Percentiles rank a stretch among this genome's conserved stretches.
phyloP scores from a whole-genome alignment of 306 rosid species.

The Quillaja saponaria region DNA sequence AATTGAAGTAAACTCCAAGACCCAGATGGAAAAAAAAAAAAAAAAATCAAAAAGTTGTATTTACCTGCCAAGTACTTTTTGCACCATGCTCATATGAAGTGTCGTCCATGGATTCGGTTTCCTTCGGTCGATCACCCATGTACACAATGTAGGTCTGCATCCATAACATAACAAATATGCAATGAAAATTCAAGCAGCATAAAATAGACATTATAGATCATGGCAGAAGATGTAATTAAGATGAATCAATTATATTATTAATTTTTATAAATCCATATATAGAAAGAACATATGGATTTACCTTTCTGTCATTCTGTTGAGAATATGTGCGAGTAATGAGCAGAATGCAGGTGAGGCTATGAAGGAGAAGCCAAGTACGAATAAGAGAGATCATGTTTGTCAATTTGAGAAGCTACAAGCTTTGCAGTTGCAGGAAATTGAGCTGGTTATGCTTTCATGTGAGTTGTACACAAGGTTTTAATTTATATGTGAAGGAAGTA shows the following conservation, averaged over 20 bases:
- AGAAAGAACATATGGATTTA: background rate
- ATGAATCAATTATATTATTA: too few relatives aligned
- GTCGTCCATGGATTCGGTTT: constrained; percentile 11
- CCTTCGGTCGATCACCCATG: constrained; percentile 43
- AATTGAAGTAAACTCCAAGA: too few relatives aligned
- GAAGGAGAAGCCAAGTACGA: background rate
- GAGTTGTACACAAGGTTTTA: too few relatives aligned
- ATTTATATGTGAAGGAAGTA: too few relatives aligned
- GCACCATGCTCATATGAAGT: constrained; percentile 38
- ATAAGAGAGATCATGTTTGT: constrained; percentile 15
- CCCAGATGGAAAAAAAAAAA: too few relatives aligned
- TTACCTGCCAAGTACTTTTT: constrained; percentile 39
- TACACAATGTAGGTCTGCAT: constrained; percentile 42
- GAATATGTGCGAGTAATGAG: constrained; percentile 4
- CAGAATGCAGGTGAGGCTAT: constrained; percentile 1
- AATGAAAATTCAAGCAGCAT: too few relatives aligned
- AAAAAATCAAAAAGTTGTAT: background rate
- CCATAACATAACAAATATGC: background rate
- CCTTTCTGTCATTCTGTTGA: constrained; percentile 27
- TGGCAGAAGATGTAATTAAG: too few relatives aligned
- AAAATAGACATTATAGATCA: too few relatives aligned
- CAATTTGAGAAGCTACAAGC: too few relatives aligned
- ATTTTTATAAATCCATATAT: background rate
- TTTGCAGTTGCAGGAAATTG: too few relatives aligned
- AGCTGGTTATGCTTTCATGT: too few relatives aligned